Conservation (phyloP, 2,329 filamentous ascomycete species). For the Penicillium griseofulvum region DNA sequence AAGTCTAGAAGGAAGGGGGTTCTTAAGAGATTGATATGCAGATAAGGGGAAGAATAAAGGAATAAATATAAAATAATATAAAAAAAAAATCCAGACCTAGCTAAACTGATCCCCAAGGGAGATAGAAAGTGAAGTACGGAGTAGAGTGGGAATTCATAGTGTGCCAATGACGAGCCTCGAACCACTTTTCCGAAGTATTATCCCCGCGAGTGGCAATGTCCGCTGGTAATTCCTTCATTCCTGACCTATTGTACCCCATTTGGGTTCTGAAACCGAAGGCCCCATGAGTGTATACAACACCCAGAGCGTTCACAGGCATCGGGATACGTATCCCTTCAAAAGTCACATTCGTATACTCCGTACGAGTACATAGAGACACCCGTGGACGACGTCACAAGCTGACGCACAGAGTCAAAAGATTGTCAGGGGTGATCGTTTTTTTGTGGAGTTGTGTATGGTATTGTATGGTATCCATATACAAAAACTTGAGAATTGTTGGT, state of each 20-base stretch:
- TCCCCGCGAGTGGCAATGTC: conserved; percentile 23
- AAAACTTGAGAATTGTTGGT: not conserved
- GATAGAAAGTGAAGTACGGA: conserved; percentile 19
- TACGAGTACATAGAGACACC: not conserved
- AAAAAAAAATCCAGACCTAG: conserved; percentile 4
- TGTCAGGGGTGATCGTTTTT: conserved; percentile 21
- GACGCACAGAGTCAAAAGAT: conserved; percentile 26
- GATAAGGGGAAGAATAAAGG: conserved; percentile 16
- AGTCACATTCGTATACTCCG: not conserved
- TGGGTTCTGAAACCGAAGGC: not conserved
- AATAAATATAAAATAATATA: conserved; percentile 7
- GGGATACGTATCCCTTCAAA: not conserved
- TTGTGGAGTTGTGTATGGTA: conserved; percentile 6
- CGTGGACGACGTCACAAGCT: conserved; percentile 24
- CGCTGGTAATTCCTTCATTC: conserved; percentile 7
- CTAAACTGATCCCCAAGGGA: conserved; percentile 8
- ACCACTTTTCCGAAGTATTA: conserved; percentile 5
- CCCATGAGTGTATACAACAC: not conserved
- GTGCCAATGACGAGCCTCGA: conserved; percentile 14
- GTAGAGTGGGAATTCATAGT: conserved; percentile 23
- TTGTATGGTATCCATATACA: not conserved
- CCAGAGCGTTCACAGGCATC: not conserved
- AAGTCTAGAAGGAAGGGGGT: conserved; percentile 23
- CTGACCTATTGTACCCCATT: not conserved
- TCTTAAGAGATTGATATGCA: conserved; percentile 17